Conservation (phyloP, 495 filamentous ascomycete genomes). For the Penicillium lagena region DNA sequence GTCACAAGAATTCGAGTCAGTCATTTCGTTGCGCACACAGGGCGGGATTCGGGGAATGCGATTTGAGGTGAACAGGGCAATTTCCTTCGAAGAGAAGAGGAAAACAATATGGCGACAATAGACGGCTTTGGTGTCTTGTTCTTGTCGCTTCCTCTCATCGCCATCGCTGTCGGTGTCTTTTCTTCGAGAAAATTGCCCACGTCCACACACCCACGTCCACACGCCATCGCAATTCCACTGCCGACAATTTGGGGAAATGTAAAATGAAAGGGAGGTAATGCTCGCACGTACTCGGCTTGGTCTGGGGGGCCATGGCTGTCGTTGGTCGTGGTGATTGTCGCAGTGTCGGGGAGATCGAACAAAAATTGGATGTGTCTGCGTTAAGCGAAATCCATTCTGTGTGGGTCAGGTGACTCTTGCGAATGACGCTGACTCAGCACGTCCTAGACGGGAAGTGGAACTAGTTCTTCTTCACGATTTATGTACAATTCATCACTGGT, state of each 20-base stretch:
- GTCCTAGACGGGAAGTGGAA: no score
- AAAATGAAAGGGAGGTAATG: conserved; percentile 5
- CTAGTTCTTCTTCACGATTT: no score
- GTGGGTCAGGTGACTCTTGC: conserved; percentile 43
- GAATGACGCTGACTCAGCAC: conserved; percentile 1
- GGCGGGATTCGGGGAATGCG: neutral
- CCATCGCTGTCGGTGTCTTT: neutral
- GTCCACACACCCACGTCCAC: conserved; percentile 9
- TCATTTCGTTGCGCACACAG: conserved; percentile 41
- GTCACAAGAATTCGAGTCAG: conserved; percentile 40
- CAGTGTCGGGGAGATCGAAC: conserved; percentile 32
- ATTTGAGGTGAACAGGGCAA: neutral
- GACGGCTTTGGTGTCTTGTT: neutral
- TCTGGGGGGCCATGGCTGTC: conserved; percentile 70
- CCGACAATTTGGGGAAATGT: no score
- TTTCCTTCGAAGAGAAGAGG: neutral
- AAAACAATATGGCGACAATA: neutral
- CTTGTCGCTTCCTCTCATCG: neutral
- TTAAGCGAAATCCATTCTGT: conserved; percentile 44
- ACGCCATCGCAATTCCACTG: conserved; percentile 20
- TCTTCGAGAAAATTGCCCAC: no score
- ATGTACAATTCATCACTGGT: no score
- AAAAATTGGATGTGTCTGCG: conserved; percentile 38
- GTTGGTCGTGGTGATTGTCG: conserved; percentile 45
- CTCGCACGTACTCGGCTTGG: conserved; percentile 61